Percentiles rank a stretch among this genome's conserved stretches.
phyloP scores from a whole-genome alignment of 2,329 filamentous ascomycete species.

The Talaromyces amestolkiae region DNA sequence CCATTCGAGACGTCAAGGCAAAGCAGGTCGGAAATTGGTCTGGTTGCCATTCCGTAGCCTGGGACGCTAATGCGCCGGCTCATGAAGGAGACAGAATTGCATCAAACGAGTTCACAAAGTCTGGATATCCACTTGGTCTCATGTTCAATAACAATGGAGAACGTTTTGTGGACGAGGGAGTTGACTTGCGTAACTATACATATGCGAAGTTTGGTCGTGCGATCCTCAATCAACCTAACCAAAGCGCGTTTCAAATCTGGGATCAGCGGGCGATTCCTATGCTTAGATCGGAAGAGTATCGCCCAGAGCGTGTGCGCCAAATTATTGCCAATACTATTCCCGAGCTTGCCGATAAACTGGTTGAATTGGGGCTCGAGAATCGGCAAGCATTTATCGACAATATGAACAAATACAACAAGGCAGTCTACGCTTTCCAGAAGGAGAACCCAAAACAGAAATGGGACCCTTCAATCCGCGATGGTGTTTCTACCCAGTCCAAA shows the following conservation, averaged over 20 bases:
- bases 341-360: slow-evolving; percentile 55
- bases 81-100: slow-evolving; percentile 56
- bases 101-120: slow-evolving; percentile 68
- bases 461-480: slow-evolving; percentile 62
- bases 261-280: slow-evolving; percentile 53
- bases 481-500: slow-evolving; percentile 59
- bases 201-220: slow-evolving; percentile 65
- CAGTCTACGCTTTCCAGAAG: slow-evolving; percentile 48
- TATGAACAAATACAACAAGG: slow-evolving; percentile 57
- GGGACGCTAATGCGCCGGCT: slow-evolving; percentile 61
- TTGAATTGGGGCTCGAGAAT: slow-evolving; percentile 47
- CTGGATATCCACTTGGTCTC: slow-evolving; percentile 64
- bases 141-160: slow-evolving; percentile 61
- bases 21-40: slow-evolving; percentile 59
- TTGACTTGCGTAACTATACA: slow-evolving; percentile 65
- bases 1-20: slow-evolving; percentile 52
- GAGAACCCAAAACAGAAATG: slow-evolving; percentile 51
- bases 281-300: slow-evolving; percentile 63
- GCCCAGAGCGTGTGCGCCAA: slow-evolving; percentile 55
- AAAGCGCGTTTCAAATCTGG: slow-evolving; percentile 64
- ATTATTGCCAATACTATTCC: slow-evolving; percentile 53
- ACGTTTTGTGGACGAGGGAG: slow-evolving; percentile 65
- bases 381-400: slow-evolving; percentile 51
- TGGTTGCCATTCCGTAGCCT: slow-evolving; percentile 63
- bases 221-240: slow-evolving; percentile 59